These are phyloP conservation scores for Jackrogersella multiformis DNA, from an alignment of 495 filamentous ascomycete species.

Conservation along the genomic window DNA sequence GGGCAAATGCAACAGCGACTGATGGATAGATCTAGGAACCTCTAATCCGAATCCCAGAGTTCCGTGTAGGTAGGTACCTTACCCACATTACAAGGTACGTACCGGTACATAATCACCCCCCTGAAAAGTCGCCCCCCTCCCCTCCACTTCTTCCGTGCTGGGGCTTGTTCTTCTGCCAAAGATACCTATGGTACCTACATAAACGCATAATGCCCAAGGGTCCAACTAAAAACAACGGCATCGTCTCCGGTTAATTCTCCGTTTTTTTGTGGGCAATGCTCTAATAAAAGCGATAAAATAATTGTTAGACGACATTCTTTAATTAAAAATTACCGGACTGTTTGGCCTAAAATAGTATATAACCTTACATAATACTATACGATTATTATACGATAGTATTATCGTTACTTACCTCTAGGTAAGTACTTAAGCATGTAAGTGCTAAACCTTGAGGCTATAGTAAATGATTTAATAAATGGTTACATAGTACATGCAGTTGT, in stretches of 20 bases:
- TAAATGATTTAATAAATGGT: background rate
- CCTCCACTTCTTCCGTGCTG: slow-evolving; percentile 18
- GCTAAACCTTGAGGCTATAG: background rate
- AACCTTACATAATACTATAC: slow-evolving; percentile 9
- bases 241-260: slow-evolving; percentile 28
- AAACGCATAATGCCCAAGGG: slow-evolving; percentile 17
- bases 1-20: slow-evolving; percentile 43
- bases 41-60: slow-evolving; percentile 29
- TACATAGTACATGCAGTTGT: background rate
- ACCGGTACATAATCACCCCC: slow-evolving; percentile 34
- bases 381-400: background rate
- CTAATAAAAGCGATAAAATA: slow-evolving; percentile 29
- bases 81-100: slow-evolving; percentile 26
- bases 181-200: slow-evolving; percentile 26
- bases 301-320: background rate
- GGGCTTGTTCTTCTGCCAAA: background rate
- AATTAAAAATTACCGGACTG: slow-evolving; percentile 8
- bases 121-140: slow-evolving; percentile 25
- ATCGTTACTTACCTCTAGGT: no score
- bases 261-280: slow-evolving; percentile 29
- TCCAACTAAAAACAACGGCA: slow-evolving; percentile 21
- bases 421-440: no score
- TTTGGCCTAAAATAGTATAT: slow-evolving; percentile 12
- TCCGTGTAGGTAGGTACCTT: no score
- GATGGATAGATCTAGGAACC: slow-evolving; percentile 42